Evolutionary conservation across 495 filamentous ascomycete genomes (phyloP).

Genomic region (Podospora appendiculata): DNA sequence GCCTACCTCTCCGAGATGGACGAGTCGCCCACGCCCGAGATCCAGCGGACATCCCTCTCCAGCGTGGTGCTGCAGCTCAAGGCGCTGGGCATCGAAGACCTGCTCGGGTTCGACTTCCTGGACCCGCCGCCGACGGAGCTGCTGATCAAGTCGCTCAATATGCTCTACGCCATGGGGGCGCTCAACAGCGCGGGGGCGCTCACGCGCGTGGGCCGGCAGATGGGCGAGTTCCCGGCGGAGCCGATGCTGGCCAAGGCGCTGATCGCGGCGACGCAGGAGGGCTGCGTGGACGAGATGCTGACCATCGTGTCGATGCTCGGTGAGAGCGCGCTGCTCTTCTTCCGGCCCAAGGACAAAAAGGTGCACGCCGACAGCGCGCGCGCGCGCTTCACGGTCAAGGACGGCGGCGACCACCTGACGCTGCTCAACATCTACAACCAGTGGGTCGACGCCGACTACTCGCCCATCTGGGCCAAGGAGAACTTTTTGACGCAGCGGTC

Average conservation of each 20-base stretch:
- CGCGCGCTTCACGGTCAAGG: slow-evolving; percentile 84
- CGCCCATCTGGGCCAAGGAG: slow-evolving; percentile 79
- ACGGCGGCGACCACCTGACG: slow-evolving; percentile 86
- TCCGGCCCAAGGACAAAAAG: slow-evolving; percentile 95
- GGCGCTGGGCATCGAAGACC: slow-evolving; percentile 85
- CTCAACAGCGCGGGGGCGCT: slow-evolving; percentile 85
- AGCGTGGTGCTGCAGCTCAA: slow-evolving; percentile 80
- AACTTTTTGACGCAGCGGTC: slow-evolving; percentile 91
- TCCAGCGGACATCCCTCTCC: slow-evolving; percentile 84
- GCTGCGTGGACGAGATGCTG: slow-evolving; percentile 92
- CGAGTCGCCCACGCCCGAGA: slow-evolving; percentile 88
- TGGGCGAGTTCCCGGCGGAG: slow-evolving; percentile 95
- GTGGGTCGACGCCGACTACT: slow-evolving; percentile 92
- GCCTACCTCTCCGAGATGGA: slow-evolving; percentile 92
- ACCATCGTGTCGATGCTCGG: slow-evolving; percentile 90
- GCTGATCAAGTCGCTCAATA: slow-evolving; percentile 82
- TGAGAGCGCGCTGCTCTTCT: slow-evolving; percentile 84
- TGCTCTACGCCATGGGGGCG: slow-evolving; percentile 85
- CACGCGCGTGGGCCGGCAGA: slow-evolving; percentile 87
- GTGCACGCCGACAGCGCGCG: slow-evolving; percentile 90
- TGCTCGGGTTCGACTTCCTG: slow-evolving; percentile 95
- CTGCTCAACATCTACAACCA: slow-evolving; percentile 96
- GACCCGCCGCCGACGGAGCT: slow-evolving; percentile 88
- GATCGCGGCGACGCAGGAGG: slow-evolving; percentile 79
- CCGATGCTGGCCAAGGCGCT: slow-evolving; percentile 89